Evolutionary conservation across 1,284 basidiomycete species (phyloP), one percentile per base, ranked within the genome.

Genomic region (Singerocomus inundabilis): DNA sequence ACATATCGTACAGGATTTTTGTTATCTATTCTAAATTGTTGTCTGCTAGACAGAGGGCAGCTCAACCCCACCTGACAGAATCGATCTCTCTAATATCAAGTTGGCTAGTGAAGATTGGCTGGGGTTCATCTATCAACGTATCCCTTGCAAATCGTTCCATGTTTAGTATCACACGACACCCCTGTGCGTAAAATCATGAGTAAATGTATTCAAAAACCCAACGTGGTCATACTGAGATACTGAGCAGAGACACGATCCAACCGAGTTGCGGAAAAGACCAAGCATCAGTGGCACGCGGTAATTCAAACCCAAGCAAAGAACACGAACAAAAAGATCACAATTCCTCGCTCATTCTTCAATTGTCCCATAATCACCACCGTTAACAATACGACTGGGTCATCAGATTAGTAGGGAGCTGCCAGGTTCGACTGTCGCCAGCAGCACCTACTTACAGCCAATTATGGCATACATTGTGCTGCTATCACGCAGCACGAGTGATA

Each of bases 401-500:
- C 12, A 8, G 2, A 44, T 61, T 6, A 63, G 47, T 10, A 31
- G 2, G 6, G 2, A 28, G 5, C 3, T 13, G 8, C 16, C 28
- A n/a, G 21, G 21, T 31, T 18, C 13, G 4, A 18, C 7, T 15
- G 6, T 13, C 9, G 28, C 13, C 15, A 6, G 21, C 13, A 18
- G 38, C 1, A 13, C 4, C 29, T 28, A 47, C 63, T 54, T 30
- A 62, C 60, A 32, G 16, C 46, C 1, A 2, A 35, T 49, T 0
- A 42, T 40, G 31, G 11, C 36, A 42, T 61, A 63, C 3, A 53
- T 48, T 9, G 11, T 51, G 16, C 49, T 46, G 16, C 49, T 25
- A 33, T 62, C 60, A 16, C 55, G 51, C 13, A 67, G 39, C n/a
- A 63, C 39, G 9, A 65, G 52, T 12, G 49, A 56, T n/a, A 61